Base-by-base conservation (phyloP, 1,284 basidiomycete species). In the Boletellus sp. region DNA sequence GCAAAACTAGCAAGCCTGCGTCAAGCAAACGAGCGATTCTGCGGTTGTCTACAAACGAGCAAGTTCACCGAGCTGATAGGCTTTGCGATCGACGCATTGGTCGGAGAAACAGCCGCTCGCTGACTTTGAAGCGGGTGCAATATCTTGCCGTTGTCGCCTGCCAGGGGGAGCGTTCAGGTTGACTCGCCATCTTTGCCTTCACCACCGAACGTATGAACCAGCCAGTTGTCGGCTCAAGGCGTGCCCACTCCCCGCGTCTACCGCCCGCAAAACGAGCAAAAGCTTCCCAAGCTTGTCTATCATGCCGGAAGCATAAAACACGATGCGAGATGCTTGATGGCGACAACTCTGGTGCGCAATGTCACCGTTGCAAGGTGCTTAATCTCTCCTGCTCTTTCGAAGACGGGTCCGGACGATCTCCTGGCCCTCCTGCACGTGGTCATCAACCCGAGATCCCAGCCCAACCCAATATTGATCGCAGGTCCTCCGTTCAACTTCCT, bases 291-390 rank as follows among this genome's bases (percentile, higher is more conserved):
- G 69, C 70, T 2, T 72, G 70, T 44, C 48, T 68, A 2, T 70
- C 70, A 14, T 72, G 70, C 43, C 58, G 71, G 41, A 73, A 73
- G 43, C 61, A 71, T 57, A 72, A 72, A 41, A 73, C 70, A n/a
- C 68, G 70, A 17, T 72, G 70, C 51, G 70, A 72, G 58, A 60
- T 72, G 53, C 65, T 73, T 16, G 71, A 72, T 25, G 58, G 60
- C 11, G 56, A 64, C 37, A 58, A 56, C 44, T 57, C 61, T 19
- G 53, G 55, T 33, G 47, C 60, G n/a, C 62, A 69, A 32, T 73
- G 72, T 38, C 70, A 72, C 44, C 66, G 70, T 10, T 72, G 70
- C 47, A 68, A 71, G 50, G 72, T 73, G n/a, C 61, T 72, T 40
- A 58, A 55, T 41, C 57, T 72, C 20, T 41, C 67, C 13, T 72